Evolutionary conservation across 495 filamentous ascomycete species (phyloP).

Genomic region (Hypoxylon trugodes): DNA sequence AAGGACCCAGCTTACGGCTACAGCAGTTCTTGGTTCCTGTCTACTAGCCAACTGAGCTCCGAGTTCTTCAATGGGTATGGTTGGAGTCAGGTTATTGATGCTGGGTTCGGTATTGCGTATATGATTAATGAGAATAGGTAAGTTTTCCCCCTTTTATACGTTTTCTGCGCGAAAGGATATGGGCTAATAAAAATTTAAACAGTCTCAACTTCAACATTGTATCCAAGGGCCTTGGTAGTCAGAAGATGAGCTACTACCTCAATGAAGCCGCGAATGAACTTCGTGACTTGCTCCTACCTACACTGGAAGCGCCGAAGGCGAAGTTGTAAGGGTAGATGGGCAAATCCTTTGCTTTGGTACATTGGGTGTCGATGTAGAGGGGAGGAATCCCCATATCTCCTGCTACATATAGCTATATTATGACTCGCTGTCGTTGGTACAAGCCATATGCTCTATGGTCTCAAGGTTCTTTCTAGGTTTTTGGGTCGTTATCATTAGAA

Average conservation of each 20-base stretch:
- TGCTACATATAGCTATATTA: slow-evolving; percentile 2
- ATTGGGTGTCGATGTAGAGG: background rate
- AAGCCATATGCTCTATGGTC: no score
- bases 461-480: background rate
- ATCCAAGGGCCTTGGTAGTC: slow-evolving; percentile 87
- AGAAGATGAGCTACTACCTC: slow-evolving; percentile 94
- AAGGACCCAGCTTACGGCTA: slow-evolving; percentile 87
- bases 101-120: slow-evolving; percentile 96
- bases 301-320: slow-evolving; percentile 82
- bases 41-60: slow-evolving; percentile 85
- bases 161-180: slow-evolving; percentile 30
- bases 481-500: slow-evolving; percentile 8
- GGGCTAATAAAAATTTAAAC: slow-evolving; percentile 29
- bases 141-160: slow-evolving; percentile 38
- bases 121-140: slow-evolving; percentile 98
- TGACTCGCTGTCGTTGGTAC: background rate
- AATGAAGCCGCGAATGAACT: slow-evolving; percentile 93
- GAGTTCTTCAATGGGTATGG: slow-evolving; percentile 99
- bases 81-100: slow-evolving; percentile 98
- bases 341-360: background rate
- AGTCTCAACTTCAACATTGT: slow-evolving; percentile 99
- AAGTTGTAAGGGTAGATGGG: slow-evolving; percentile 71
- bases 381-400: background rate
- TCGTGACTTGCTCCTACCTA: slow-evolving; percentile 85
- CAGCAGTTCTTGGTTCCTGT: slow-evolving; percentile 88